Percentiles rank a stretch among this genome's conserved stretches.
Evolutionary conservation across 257 asterid genomes (phyloP).

Genomic region (Solanum piurae): DNA sequence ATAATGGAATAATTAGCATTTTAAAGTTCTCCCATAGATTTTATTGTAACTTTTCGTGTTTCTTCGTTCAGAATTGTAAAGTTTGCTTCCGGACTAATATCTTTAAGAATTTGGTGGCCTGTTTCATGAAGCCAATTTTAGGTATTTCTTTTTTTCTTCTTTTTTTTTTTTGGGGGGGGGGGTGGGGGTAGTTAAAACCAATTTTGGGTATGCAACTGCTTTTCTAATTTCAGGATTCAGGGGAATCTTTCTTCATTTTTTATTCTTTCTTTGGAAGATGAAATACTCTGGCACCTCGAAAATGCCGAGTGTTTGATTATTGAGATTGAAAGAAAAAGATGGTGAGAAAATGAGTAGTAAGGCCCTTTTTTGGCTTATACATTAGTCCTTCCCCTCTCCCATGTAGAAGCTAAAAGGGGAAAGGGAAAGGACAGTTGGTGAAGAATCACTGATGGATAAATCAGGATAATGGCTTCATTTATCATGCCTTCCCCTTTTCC

Average conservation of each 20-base stretch:
- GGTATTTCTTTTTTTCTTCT: neutral
- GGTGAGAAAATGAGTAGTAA: neutral
- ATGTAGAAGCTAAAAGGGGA: neutral
- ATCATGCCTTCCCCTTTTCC: neutral
- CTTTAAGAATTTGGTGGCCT: slow-evolving; percentile 3
- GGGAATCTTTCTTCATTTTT: neutral
- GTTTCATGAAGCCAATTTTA: slow-evolving; percentile 1
- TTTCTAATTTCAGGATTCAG: neutral
- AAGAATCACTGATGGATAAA: neutral
- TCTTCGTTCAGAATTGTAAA: neutral
- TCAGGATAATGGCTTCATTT: neutral
- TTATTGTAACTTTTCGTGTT: neutral
- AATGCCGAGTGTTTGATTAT: neutral
- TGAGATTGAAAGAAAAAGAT: neutral
- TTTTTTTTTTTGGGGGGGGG: neutral
- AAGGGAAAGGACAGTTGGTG: neutral
- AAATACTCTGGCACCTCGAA: neutral
- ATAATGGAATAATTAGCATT: neutral
- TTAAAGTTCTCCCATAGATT: neutral
- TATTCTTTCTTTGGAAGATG: neutral
- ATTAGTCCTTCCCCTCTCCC: neutral
- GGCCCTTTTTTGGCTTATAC: neutral
- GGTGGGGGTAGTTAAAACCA: neutral
- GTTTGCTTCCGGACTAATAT: neutral
- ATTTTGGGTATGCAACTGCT: neutral